Base-by-base conservation (phyloP, 2,329 filamentous ascomycete species). In the Furcasterigmium sp. region DNA sequence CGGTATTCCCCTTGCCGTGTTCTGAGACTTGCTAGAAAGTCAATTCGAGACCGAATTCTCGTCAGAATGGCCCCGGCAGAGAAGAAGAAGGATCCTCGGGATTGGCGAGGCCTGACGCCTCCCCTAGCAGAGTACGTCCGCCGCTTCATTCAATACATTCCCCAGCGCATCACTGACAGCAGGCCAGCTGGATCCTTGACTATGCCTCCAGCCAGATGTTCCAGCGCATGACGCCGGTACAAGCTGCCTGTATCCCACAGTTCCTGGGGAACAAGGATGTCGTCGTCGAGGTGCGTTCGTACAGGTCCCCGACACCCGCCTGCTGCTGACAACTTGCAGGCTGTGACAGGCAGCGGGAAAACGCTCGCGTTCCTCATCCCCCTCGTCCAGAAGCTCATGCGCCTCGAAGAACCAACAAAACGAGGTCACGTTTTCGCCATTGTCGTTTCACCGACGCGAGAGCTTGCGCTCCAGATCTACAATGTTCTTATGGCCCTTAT, bases 221-320 rank as follows among this genome's bases (percentile, higher is more conserved):
- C 64, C 70, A 75, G 50, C 84, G 85, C 61, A 91, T 93, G 76
- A 96, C 91, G 4, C 91, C 91, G 1, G 91, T 96, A n/a, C 91
- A 97, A 67, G 88, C 91, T 36, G 91, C 89, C 46, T 85, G 88
- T 5, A 85, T 96, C 52, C 89, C 90, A 11, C 78, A 95, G 41
- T 93, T 95, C 60, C 83, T 91, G 67, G 84, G 82, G 41, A 87
- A 95, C 61, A 95, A 94, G 58, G 90, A 95, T 63, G 87, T 95
- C 5, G 90, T 95, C 1, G 90, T 95, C 6, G 89, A 95, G 70
- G 81, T 80, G 60, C 37, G 49, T 4, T 5, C 2, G n/a, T n/a
- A 11, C 26, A n/a, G n/a, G n/a, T n/a, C n/a, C n/a, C n/a, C n/a
- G n/a, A n/a, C n/a, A n/a, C n/a, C n/a, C 19, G n/a, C 6, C 10